phyloP scores from a whole-genome alignment of 164 flowering plant species.

The Liquidambar formosana region DNA sequence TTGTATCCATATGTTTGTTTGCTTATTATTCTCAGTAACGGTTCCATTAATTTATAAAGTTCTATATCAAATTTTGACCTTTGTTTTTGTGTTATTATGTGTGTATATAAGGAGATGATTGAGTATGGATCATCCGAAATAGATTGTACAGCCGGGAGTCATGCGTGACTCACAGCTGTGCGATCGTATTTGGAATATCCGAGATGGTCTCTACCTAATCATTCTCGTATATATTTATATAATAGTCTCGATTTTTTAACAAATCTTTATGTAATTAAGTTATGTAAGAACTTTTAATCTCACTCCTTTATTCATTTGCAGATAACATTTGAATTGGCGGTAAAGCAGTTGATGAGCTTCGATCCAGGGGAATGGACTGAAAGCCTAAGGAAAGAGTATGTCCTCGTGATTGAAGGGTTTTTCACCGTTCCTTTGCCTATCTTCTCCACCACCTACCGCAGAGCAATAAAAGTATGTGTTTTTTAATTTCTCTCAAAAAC shows the following conservation, averaged over 20 bases:
- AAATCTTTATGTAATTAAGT: too few relatives aligned
- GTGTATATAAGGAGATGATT: too few relatives aligned
- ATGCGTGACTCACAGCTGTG: too few relatives aligned
- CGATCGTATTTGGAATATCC: too few relatives aligned
- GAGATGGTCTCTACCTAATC: too few relatives aligned
- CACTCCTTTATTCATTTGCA: conserved; percentile 25
- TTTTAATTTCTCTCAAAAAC: neutral
- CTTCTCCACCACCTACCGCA: conserved; percentile 79
- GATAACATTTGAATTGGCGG: conserved; percentile 88
- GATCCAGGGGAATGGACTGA: conserved; percentile 96
- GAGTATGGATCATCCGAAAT: too few relatives aligned
- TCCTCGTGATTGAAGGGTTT: conserved; percentile 90
- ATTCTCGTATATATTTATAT: too few relatives aligned
- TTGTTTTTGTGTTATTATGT: neutral
- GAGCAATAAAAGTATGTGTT: conserved; percentile 63
- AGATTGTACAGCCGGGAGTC: too few relatives aligned
- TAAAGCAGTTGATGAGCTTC: conserved; percentile 94
- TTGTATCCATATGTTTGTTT: neutral
- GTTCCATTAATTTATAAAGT: neutral
- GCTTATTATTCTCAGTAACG: neutral
- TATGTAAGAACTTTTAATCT: too few relatives aligned
- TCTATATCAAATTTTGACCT: neutral
- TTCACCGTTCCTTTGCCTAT: conserved; percentile 73
- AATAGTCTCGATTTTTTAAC: too few relatives aligned
- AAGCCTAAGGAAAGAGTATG: conserved; percentile 76